A percentile compares a stretch with the other conserved stretches of the same genome.
phyloP scores from a whole-genome alignment of 495 filamentous ascomycete species.

The Xylaria intraflava region DNA sequence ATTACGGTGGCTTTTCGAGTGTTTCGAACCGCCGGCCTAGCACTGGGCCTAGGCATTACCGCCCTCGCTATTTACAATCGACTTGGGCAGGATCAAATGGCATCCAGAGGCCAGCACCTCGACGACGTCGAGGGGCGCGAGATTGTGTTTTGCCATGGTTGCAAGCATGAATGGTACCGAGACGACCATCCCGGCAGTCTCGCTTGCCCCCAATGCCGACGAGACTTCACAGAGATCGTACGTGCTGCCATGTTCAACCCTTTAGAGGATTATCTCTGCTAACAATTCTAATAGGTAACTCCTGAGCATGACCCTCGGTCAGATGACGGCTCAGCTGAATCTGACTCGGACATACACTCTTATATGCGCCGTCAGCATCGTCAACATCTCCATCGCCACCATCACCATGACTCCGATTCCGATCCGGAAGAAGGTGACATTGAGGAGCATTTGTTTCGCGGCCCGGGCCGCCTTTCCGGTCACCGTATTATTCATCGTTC shows the following conservation, averaged over 20 bases:
- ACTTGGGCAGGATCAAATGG: constrained; percentile 27
- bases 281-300: constrained; percentile 26
- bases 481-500: constrained; percentile 18
- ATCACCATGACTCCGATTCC: constrained; percentile 36
- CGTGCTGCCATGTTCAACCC: constrained; percentile 19
- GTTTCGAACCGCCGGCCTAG: constrained; percentile 41
- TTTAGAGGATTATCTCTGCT: not conserved
- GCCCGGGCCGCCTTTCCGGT: constrained; percentile 41
- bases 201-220: constrained; percentile 66
- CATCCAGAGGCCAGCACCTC: constrained; percentile 35
- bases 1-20: constrained; percentile 43
- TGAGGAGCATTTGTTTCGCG: constrained; percentile 40
- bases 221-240: constrained; percentile 83
- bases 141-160: constrained; percentile 75
- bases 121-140: constrained; percentile 48
- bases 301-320: constrained; percentile 33
- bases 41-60: constrained; percentile 43
- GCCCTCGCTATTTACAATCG: constrained; percentile 41
- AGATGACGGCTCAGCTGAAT: constrained; percentile 29
- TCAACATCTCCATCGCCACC: constrained; percentile 27
- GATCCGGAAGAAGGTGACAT: constrained; percentile 45
- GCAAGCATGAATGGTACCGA: constrained; percentile 70
- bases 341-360: constrained; percentile 34
- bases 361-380: too few relatives aligned
- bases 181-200: constrained; percentile 52